Evolutionary conservation across 345 rosid genomes (phyloP).

Genomic region (Eucalyptus caleyi): DNA sequence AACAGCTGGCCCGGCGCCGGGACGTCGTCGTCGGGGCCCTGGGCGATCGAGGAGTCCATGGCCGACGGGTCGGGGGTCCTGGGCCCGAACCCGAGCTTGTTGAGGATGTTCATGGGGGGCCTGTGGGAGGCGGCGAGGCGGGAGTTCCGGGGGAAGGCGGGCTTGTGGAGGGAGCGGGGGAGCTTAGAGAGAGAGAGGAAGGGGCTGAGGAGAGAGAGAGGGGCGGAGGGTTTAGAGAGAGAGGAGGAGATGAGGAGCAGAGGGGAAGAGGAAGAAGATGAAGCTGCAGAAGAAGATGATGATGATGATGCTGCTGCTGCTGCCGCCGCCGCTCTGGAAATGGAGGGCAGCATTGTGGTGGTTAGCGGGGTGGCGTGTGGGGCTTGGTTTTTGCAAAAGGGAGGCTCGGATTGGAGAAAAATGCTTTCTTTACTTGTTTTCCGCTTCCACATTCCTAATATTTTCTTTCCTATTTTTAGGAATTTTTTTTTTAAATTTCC

Average conservation of each 20-base stretch:
- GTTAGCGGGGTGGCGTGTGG: not conserved
- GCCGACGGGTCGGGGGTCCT: constrained; percentile 25
- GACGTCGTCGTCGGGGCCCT: constrained; percentile 55
- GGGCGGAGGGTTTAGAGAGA: not conserved
- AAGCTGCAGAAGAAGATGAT: not conserved
- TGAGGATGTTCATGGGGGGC: constrained; percentile 77
- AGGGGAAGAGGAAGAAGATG: not conserved
- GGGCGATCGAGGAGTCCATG: constrained; percentile 57
- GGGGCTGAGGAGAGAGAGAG: constrained; percentile 1
- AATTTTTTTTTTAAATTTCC: accelerated
- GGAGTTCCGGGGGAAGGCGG: constrained; percentile 1
- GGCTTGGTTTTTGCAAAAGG: not conserved
- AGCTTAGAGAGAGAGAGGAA: not conserved
- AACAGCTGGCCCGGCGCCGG: constrained; percentile 74
- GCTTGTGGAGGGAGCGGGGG: not conserved
- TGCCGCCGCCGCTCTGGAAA: not conserved
- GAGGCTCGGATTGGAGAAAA: not conserved
- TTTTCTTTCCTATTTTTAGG: not conserved
- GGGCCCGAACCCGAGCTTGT: constrained; percentile 69
- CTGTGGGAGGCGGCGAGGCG: constrained; percentile 5
- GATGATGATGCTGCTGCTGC: not conserved
- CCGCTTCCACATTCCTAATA: not conserved
- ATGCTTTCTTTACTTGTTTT: not conserved
- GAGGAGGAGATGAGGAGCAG: not conserved
- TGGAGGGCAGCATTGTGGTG: not conserved